Conservation (phyloP, 23 red algal species). For the Cyanidiococcus yangmingshanensis region DNA sequence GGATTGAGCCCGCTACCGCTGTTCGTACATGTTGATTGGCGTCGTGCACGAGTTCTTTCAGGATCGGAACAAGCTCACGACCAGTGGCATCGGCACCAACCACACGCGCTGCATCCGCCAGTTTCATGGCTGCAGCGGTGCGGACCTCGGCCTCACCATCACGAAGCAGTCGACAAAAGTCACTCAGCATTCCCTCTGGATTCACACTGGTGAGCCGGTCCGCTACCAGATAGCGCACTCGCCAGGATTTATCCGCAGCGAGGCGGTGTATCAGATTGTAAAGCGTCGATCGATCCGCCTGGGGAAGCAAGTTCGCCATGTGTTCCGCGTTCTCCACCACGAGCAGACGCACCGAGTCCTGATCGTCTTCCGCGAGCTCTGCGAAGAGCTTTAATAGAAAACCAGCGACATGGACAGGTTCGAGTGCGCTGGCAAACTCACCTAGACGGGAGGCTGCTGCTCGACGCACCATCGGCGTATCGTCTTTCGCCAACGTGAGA, state of each 20-base stretch:
- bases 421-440: conserved; percentile 42
- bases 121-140: conserved; percentile 85
- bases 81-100: conserved; percentile 36
- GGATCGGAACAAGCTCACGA: conserved; percentile 54
- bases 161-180: conserved; percentile 47
- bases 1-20: conserved; percentile 73
- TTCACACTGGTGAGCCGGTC: conserved; percentile 57
- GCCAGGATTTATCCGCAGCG: conserved; percentile 84
- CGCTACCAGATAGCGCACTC: conserved; percentile 93
- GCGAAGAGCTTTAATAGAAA: conserved; percentile 61
- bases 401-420: conserved; percentile 26
- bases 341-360: conserved; percentile 88
- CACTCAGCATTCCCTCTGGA: conserved; percentile 43
- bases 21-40: conserved; percentile 78
- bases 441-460: conserved; percentile 70
- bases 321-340: conserved; percentile 76
- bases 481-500: conserved; percentile 54
- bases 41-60: conserved; percentile 66
- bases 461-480: conserved; percentile 93
- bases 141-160: conserved; percentile 94
- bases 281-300: neutral
- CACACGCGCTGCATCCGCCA: conserved; percentile 49
- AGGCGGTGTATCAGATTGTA: neutral
- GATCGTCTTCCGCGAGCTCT: conserved; percentile 84
- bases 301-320: conserved; percentile 37